Percentiles rank a stretch among this genome's conserved stretches.
Conservation (phyloP, 2,329 filamentous ascomycete species). For the Seiridium unicorne region DNA sequence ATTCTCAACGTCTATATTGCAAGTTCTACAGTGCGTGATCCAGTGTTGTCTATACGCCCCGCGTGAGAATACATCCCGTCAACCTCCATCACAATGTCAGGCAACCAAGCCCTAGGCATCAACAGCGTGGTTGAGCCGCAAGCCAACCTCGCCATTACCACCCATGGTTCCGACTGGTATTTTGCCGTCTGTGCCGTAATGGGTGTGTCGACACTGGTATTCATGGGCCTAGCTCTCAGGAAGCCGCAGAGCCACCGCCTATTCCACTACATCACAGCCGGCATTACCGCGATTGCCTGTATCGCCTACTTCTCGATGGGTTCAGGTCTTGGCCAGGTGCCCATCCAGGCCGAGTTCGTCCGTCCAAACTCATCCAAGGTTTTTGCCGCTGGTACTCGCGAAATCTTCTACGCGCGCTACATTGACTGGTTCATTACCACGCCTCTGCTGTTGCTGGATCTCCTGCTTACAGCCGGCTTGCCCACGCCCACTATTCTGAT, state of each 20-base stretch:
- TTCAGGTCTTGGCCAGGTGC: constrained; percentile 62
- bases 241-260: constrained; percentile 55
- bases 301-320: constrained; percentile 68
- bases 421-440: constrained; percentile 65
- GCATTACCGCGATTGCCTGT: constrained; percentile 55
- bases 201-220: constrained; percentile 49
- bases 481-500: constrained; percentile 64
- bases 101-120: constrained; percentile 43
- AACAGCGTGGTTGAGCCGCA: constrained; percentile 47
- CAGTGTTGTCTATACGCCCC: neutral
- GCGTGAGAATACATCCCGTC: no score
- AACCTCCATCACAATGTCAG: constrained; percentile 19
- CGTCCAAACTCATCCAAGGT: constrained; percentile 36
- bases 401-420: constrained; percentile 67
- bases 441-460: constrained; percentile 59
- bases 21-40: no score
- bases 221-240: constrained; percentile 50
- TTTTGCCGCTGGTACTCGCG: constrained; percentile 50
- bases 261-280: constrained; percentile 64
- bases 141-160: constrained; percentile 57
- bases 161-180: constrained; percentile 60
- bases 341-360: constrained; percentile 60
- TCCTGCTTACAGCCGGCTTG: constrained; percentile 63
- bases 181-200: constrained; percentile 62
- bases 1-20: neutral